phyloP scores from a whole-genome alignment of 768 basidiomycete genomes.

The Xerocomus spinulosus region DNA sequence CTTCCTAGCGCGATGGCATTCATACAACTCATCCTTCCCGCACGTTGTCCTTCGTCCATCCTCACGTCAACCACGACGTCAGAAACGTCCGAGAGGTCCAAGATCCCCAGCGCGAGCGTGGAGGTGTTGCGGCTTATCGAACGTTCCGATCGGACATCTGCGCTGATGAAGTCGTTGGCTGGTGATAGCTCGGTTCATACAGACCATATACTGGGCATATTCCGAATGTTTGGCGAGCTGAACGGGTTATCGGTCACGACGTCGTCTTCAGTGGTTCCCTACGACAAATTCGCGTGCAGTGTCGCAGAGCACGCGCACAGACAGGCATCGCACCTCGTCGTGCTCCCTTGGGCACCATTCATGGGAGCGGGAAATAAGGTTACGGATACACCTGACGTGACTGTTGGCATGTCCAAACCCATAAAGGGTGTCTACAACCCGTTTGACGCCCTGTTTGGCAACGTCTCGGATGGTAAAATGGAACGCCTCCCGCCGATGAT shows the following conservation, averaged over 20 bases:
- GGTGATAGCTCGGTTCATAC: slow-evolving; percentile 63
- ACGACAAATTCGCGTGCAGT: slow-evolving; percentile 64
- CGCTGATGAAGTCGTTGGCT: slow-evolving; percentile 59
- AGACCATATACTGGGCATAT: slow-evolving; percentile 69
- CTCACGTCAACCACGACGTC: slow-evolving; percentile 1
- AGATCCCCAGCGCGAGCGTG: slow-evolving; percentile 33
- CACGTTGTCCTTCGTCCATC: slow-evolving; percentile 6
- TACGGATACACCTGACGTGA: slow-evolving; percentile 1
- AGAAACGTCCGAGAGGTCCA: slow-evolving; percentile 4
- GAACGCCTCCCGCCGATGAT: slow-evolving; percentile 39
- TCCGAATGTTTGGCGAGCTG: slow-evolving; percentile 71
- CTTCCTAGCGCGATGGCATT: slow-evolving; percentile 87
- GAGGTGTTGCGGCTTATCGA: slow-evolving; percentile 86
- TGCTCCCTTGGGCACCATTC: slow-evolving; percentile 76
- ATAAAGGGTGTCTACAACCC: slow-evolving; percentile 43
- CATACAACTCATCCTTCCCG: slow-evolving; percentile 68
- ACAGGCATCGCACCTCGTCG: slow-evolving; percentile 63
- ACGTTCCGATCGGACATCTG: slow-evolving; percentile 60
- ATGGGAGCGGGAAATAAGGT: slow-evolving; percentile 38
- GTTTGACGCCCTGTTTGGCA: slow-evolving; percentile 63
- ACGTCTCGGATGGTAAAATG: slow-evolving; percentile 6
- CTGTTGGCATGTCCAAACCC: slow-evolving; percentile 9
- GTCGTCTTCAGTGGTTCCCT: slow-evolving; percentile 67
- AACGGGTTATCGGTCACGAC: slow-evolving; percentile 62
- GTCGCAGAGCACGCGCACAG: slow-evolving; percentile 64